These are phyloP conservation scores for Boletus reticuloceps DNA, from an alignment of 768 basidiomycete genomes.

Conservation along the genomic window DNA sequence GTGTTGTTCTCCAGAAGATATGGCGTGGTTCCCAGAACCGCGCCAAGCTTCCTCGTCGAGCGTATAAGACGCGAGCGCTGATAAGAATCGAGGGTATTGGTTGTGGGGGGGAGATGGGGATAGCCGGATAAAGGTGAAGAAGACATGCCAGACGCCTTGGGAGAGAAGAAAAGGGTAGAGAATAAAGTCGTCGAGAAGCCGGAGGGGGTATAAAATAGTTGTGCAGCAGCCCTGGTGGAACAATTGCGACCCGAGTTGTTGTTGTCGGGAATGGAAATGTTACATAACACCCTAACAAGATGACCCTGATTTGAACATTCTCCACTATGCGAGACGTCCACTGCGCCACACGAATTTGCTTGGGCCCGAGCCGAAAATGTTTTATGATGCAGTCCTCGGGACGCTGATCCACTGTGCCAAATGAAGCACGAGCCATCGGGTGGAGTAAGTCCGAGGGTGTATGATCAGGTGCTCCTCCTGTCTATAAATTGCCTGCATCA, in stretches of 20 bases:
- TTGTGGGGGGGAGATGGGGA: constrained; percentile 33
- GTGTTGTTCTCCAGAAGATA: constrained; percentile 29
- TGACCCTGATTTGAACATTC: no score
- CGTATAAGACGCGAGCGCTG: constrained; percentile 37
- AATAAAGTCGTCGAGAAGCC: neutral
- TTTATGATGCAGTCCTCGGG: no score
- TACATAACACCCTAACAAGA: constrained; percentile 4
- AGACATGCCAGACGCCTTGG: constrained; percentile 23
- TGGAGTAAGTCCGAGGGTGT: no score
- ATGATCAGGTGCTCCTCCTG: no score
- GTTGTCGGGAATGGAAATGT: constrained; percentile 10
- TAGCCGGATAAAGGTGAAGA: constrained; percentile 14
- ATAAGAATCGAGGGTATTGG: constrained; percentile 29
- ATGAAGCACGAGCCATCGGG: no score
- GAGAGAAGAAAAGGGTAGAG: neutral
- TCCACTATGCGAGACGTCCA: no score
- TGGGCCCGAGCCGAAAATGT: no score
- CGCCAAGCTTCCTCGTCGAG: constrained; percentile 36
- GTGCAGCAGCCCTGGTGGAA: constrained; percentile 3
- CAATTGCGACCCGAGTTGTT: constrained; percentile 8
- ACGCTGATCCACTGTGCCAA: no score
- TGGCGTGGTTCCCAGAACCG: constrained; percentile 37
- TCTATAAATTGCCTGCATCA: no score
- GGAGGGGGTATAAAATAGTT: constrained; percentile 2
- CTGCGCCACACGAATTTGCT: no score